Conservation (phyloP, 805 yeast species). For the Metschnikowia kunwiensis region DNA sequence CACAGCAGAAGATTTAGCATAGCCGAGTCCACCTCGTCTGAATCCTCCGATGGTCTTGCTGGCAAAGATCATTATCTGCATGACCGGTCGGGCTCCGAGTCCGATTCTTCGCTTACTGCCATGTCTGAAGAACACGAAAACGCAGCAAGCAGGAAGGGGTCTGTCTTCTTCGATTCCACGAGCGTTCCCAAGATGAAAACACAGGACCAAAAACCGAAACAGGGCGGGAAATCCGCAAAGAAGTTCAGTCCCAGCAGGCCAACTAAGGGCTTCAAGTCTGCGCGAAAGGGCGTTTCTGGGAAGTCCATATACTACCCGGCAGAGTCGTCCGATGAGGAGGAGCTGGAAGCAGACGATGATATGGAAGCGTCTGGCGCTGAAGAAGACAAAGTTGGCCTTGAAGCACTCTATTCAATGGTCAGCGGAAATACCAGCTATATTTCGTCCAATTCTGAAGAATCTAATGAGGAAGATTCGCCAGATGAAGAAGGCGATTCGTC, state of each 20-base stretch:
- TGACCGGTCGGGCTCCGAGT: slow-evolving; percentile 21
- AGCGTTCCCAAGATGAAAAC: neutral
- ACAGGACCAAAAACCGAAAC: neutral
- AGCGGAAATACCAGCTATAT: slow-evolving; percentile 16
- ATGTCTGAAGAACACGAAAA: slow-evolving; percentile 25
- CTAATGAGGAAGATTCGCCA: slow-evolving; percentile 26
- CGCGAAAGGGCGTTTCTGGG: slow-evolving; percentile 14
- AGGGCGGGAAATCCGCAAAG: slow-evolving; percentile 5
- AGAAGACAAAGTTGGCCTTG: slow-evolving; percentile 18
- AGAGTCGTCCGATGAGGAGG: slow-evolving; percentile 3
- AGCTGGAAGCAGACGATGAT: slow-evolving; percentile 4
- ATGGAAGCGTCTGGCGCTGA: slow-evolving; percentile 3
- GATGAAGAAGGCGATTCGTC: slow-evolving; percentile 30
- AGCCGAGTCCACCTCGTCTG: slow-evolving; percentile 31
- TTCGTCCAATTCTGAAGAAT: slow-evolving; percentile 28
- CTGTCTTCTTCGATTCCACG: slow-evolving; percentile 11
- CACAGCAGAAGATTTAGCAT: slow-evolving; percentile 33
- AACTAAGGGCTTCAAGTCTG: slow-evolving; percentile 10
- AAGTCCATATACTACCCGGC: slow-evolving; percentile 9
- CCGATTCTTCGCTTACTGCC: slow-evolving; percentile 42
- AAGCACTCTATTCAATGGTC: slow-evolving; percentile 25
- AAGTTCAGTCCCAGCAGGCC: slow-evolving; percentile 4
- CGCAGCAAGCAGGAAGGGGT: slow-evolving; percentile 15
- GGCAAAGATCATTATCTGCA: slow-evolving; percentile 9
- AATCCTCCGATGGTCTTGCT: slow-evolving; percentile 22